Base-by-base conservation (phyloP, 176 grass and related monocot genomes). In the Leersia perrieri region DNA sequence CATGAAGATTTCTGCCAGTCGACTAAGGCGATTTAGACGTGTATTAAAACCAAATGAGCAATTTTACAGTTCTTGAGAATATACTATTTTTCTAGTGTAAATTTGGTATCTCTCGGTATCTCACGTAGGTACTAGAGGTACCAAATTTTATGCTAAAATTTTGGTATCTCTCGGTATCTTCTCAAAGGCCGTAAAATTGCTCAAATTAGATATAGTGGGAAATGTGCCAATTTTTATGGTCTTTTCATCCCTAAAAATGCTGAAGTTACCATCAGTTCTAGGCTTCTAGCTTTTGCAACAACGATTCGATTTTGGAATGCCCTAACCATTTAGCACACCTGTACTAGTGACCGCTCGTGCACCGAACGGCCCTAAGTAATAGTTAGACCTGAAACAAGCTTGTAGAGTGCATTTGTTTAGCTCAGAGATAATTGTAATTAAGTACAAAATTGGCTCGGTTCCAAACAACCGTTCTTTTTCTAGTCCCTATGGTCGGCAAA, bases 381-480 rank as follows among this genome's bases (percentile, higher is more conserved):
- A 51, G 18, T 58, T 62, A n/a, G 60, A 76, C 38, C 11, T 74
- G 68, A 73, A 57, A 45, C 23, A 55, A 83, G 47, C 23, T 33
- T 61, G 26, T 28, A 63, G 16, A 1, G 5, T 63, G 60, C 36
- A 51, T 69, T 69, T 84, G 47, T 23, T 35, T 73, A 83, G 13
- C 79, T 39, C 40, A 42, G 39, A 22, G 0, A 61, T 39, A 4
- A 61, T 9, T 16, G 47, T 84, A 33, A 13, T 26, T 53, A 75
- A 88, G 47, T 80, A 27, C 76, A 84, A 84, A 80, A 38, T 80
- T 74, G 81, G 16, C 47, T 60, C 4, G 14, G 58, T 77, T 47
- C 67, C 28, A 44, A 74, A 84, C 55, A 58, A 40, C 13, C 26
- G 51, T 53, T 41, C 47, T 58, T 89, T 69, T 23, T 53, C 63